These are phyloP conservation scores for Pugionium dolabratum DNA, from an alignment of 345 rosid species.

Conservation along the genomic window DNA sequence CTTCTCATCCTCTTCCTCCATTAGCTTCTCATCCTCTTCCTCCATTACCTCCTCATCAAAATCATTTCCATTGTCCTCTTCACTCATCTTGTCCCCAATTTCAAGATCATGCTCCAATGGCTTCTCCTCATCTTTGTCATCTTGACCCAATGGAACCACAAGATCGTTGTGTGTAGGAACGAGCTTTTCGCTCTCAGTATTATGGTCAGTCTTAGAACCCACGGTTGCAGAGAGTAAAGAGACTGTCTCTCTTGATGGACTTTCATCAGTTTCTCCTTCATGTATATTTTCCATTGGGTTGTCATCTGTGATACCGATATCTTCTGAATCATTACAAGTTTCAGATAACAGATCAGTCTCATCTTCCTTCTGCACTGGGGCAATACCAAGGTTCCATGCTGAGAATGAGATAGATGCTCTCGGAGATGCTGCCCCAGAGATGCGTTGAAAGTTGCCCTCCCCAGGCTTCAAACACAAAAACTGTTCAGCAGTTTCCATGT, in stretches of 20 bases:
- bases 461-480: constrained; percentile 56
- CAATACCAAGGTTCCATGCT: constrained; percentile 61
- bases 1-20: constrained; percentile 28
- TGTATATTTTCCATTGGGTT: constrained; percentile 14
- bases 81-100: constrained; percentile 26
- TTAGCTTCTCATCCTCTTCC: constrained; percentile 25
- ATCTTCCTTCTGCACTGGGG: constrained; percentile 44
- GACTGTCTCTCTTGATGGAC: constrained; percentile 38
- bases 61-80: constrained; percentile 23
- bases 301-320: constrained; percentile 53
- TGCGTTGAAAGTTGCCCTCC: constrained; percentile 53
- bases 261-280: constrained; percentile 37
- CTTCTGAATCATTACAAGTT: constrained; percentile 61
- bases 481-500: constrained; percentile 52
- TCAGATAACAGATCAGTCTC: constrained; percentile 46
- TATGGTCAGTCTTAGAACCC: constrained; percentile 34
- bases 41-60: constrained; percentile 18
- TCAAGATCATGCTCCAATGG: constrained; percentile 38
- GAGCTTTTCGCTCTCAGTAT: constrained; percentile 24
- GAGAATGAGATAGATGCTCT: constrained; percentile 44
- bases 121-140: constrained; percentile 38
- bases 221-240: constrained; percentile 28
- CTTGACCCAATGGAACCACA: constrained; percentile 29
- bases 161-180: constrained; percentile 23
- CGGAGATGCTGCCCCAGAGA: constrained; percentile 45